A percentile compares a stretch with the other conserved stretches of the same genome.
These are phyloP conservation scores for Pleurotus citrinopileatus DNA, from an alignment of 768 basidiomycete genomes.

Conservation along the genomic window DNA sequence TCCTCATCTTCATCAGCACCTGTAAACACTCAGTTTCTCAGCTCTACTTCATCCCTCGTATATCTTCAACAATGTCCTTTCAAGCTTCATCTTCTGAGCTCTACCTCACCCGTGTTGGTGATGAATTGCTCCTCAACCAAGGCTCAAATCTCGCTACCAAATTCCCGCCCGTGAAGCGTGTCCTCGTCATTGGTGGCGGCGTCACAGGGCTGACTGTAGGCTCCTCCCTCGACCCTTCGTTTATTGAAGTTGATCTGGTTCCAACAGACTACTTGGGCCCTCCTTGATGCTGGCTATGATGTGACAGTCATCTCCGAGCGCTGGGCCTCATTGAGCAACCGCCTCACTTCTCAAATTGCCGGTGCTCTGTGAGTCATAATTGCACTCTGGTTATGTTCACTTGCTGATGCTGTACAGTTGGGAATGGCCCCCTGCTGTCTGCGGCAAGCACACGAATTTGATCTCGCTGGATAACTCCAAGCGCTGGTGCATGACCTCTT, in stretches of 20 bases:
- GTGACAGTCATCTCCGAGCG: conserved; percentile 29
- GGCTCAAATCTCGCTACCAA: neutral
- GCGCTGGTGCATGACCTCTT: conserved; percentile 33
- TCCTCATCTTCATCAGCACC: too few species aligned
- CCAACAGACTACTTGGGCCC: conserved; percentile 24
- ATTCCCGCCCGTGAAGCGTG: neutral
- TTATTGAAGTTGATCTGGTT: neutral
- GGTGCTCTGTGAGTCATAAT: conserved; percentile 22
- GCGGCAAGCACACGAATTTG: conserved; percentile 34
- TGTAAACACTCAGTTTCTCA: neutral
- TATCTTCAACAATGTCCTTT: neutral
- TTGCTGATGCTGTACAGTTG: conserved; percentile 18
- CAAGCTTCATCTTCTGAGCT: neutral
- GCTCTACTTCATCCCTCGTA: neutral
- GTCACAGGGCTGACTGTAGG: neutral
- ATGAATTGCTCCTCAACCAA: neutral
- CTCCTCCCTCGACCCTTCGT: neutral
- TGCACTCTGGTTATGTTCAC: neutral
- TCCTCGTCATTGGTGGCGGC: neutral
- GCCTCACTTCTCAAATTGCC: conserved; percentile 22
- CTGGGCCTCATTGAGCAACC: conserved; percentile 16
- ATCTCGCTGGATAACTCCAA: conserved; percentile 31
- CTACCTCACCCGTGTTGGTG: neutral
- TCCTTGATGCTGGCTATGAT: conserved; percentile 31
- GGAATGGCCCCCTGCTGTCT: conserved; percentile 38